Base-by-base conservation (phyloP, 768 basidiomycete genomes). In the Hygrocybe coccinea region DNA sequence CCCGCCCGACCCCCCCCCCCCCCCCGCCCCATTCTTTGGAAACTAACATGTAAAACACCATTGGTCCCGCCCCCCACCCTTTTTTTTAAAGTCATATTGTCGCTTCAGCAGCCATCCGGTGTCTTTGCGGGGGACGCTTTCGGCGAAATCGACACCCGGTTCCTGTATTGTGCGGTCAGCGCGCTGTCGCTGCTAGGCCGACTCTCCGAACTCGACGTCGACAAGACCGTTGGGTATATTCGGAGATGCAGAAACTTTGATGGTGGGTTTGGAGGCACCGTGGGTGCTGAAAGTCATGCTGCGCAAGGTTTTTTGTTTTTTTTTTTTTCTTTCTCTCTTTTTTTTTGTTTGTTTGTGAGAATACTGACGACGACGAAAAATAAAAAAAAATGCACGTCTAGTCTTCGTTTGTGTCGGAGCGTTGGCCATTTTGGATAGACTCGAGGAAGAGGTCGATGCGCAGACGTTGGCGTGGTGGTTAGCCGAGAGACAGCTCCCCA, bases 101-200 rank as follows among this genome's bases (percentile, higher is more conserved):
- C 87, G 0, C 79, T 95, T 2, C 91, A 97, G 65, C 87, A 89
- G 46, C 83, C 83, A 0, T 90, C 88, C 0, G 95, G 95, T 0
- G 79, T 89, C 1, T 97, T 97, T 58, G 83, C 92, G 0, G 97
- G 95, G 2, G 95, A 99, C 67, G 60, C 71, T 2, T 97, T 85
- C 68, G 95, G 95, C n/a, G 95, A 98, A 68, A 80, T 80, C 37
- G 95, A 95, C 64, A 95, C 94, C 0, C 84, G 95, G 0, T 98
- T 98, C 69, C 72, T 83, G 2, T 97, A 91, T 72, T 90, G 89
- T 64, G 89, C 91, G n/a, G 78, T 95, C 52, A 83, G 79, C 51
- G 85, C 87, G 0, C 76, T 98, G 0, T 89, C 91, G 0, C 79
- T 97, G 17, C 82, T 98, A 11, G 89, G 89, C 1, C 76, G 79